Evolutionary conservation across 176 grass and related monocot species (phyloP), one percentile per base, ranked within the genome.

Genomic region (Elymus sibiricus): DNA sequence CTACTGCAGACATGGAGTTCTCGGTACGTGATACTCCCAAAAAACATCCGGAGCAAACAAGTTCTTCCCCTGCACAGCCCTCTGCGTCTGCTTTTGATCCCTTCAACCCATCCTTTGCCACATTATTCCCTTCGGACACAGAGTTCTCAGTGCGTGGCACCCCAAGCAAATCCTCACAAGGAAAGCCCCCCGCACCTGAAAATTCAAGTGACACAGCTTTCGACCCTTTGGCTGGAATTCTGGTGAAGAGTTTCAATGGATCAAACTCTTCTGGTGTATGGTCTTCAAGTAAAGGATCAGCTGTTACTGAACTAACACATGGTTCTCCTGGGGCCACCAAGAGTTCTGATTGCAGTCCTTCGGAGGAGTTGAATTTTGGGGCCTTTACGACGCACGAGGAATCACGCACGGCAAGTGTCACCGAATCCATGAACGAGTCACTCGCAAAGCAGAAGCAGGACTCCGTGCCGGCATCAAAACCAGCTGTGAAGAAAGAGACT

Each of bases 201-300:
- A 87, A 90, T 62, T 69, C 68, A 64, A 83, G 15, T 40, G 40
- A 29, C 11, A 38, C 35, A 73, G 37, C 10, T 7, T 81, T 91
- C 13, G 84, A 88, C 26, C 84, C 94, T 82, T 91, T 90, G 32
- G 24, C 87, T 73, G 40, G 55, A 26, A 68, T 86, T 76, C 84
- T 37, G 51, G 12, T 51, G 55, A 83, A 79, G 47, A 83, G 38
- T 56, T 69, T 78, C 87, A 67, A 64, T 74, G 84, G 31, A 64
- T 62, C 83, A 8, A 5, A 86, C 9, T 85, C 83, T 40, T 91
- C 77, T 71, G 25, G 39, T 25, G 66, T 59, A 78, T 80, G 89
- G 49, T 59, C 83, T 86, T 86, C 90, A 35, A 78, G 72, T 74
- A 74, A 26, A 4, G 67, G 10, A 19, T 79, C 90, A 70, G 38